These are phyloP conservation scores for Mortierella antarctica DNA, from an alignment of 192 early-diverging fungal genomes.

Conservation along the genomic window DNA sequence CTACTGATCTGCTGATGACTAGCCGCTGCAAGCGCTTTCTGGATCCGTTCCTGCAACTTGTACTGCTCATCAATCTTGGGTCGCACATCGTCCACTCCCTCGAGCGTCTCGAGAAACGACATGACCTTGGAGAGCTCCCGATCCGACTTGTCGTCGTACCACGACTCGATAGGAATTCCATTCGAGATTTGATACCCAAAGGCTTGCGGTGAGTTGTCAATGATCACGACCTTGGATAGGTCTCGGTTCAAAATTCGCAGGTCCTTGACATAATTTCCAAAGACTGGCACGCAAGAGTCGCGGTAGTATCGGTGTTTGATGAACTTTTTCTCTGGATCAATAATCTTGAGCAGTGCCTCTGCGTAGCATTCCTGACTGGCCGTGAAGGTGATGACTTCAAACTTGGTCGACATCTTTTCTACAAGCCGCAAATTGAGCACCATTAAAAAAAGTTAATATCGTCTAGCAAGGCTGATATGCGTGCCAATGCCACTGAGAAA, in stretches of 20 bases:
- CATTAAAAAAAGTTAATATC: background rate
- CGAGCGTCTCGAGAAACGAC: conserved; percentile 69
- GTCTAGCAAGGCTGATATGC: no score
- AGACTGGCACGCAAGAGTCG: conserved; percentile 73
- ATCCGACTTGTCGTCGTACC: conserved; percentile 78
- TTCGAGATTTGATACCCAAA: conserved; percentile 81
- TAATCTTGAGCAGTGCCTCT: conserved; percentile 66
- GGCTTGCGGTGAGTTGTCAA: conserved; percentile 81
- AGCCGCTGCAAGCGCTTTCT: conserved; percentile 21
- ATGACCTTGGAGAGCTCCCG: conserved; percentile 70
- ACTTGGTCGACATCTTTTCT: conserved; percentile 64
- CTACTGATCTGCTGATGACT: conserved; percentile 35
- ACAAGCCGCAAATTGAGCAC: background rate
- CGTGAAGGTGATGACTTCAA: conserved; percentile 81
- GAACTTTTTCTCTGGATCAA: conserved; percentile 70
- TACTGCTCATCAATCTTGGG: conserved; percentile 68
- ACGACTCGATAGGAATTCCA: conserved; percentile 77
- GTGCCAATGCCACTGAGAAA: background rate
- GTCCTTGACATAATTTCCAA: conserved; percentile 80
- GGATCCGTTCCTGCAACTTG: conserved; percentile 46
- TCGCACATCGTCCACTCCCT: conserved; percentile 74
- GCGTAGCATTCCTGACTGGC: conserved; percentile 83
- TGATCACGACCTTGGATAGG: conserved; percentile 68
- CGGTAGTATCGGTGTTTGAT: conserved; percentile 78
- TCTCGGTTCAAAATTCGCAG: conserved; percentile 75